Evolutionary conservation across 2,329 filamentous ascomycete species (phyloP).

Genomic region (Coniochaeta pulveracea): DNA sequence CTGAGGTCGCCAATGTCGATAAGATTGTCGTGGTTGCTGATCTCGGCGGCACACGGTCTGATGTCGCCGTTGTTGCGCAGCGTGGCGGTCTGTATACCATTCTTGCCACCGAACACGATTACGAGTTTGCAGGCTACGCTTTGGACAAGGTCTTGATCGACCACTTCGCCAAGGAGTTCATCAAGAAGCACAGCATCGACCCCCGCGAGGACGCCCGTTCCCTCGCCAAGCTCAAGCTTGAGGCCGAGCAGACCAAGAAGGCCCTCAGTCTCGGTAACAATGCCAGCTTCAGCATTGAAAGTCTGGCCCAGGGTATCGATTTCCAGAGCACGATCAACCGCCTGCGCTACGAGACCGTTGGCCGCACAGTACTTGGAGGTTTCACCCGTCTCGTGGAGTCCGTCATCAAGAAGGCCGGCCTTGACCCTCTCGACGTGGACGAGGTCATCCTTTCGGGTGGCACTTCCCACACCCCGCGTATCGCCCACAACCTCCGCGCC

Average conservation of each 20-base stretch:
- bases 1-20: slow-evolving; percentile 63
- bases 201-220: slow-evolving; percentile 71
- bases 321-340: slow-evolving; percentile 89
- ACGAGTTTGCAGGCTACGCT: slow-evolving; percentile 77
- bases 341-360: slow-evolving; percentile 82
- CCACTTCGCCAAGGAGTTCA: slow-evolving; percentile 96
- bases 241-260: slow-evolving; percentile 87
- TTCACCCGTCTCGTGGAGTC: slow-evolving; percentile 79
- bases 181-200: slow-evolving; percentile 88
- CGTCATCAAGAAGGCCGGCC: slow-evolving; percentile 79
- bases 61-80: slow-evolving; percentile 82
- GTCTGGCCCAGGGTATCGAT: slow-evolving; percentile 77
- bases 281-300: slow-evolving; percentile 88
- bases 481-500: slow-evolving; percentile 66
- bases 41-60: slow-evolving; percentile 83
- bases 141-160: slow-evolving; percentile 89
- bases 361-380: slow-evolving; percentile 74
- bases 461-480: slow-evolving; percentile 85
- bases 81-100: slow-evolving; percentile 94
- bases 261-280: slow-evolving; percentile 79
- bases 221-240: slow-evolving; percentile 83
- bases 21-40: slow-evolving; percentile 89
- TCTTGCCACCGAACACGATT: slow-evolving; percentile 88
- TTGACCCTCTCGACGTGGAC: slow-evolving; percentile 87
- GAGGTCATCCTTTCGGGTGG: slow-evolving; percentile 92